Evolutionary conservation across 805 yeast genomes (phyloP), one percentile per base, ranked within the genome.

Genomic region (Yamadazyma sp.): DNA sequence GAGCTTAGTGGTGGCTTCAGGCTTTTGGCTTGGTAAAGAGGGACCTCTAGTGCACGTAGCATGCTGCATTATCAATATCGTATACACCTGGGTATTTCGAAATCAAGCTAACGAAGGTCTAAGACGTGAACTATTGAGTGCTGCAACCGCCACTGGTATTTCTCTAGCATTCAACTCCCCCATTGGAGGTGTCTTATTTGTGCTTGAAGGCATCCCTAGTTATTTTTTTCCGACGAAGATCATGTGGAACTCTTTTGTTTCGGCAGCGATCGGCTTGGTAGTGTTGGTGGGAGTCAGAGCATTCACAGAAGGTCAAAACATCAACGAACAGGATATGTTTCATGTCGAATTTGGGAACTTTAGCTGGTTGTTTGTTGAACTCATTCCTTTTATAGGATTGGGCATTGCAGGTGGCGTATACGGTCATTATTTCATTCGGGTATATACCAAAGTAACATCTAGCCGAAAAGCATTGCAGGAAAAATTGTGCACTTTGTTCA

Each of bases 161-260:
- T 78, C 90, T 0, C 85, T 84, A 10, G 95, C 95, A 0, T 86
- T 87, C 59, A 84, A 83, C 43, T 80, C 95, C 0, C 95, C 96
- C 3, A 80, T 88, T 39, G 95, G 95, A 6, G 96, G 95, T 1
- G 93, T 88, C 1, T 56, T 87, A 21, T 88, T 86, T 56, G 82
- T 84, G 4, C 56, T 84, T 13, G 95, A 87, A 50, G 79, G 78
- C 44, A 64, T 82, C 29, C 77, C 82, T 3, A 74, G 80, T 22
- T 84, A 75, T 51, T 78, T 82, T 52, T 75, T 73, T 32, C 77
- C 82, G 14, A 77, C 77, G 18, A 75, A 71, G 43, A 70, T 82
- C 43, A 76, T 87, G 80, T 87, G 95, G 96, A 80, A 80, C 48
- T 77, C 89, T 5, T 88, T 87, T 59, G 82, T 85, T 3, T 78